Percentiles rank a stretch among this genome's conserved stretches.
Conservation (phyloP, 2,329 filamentous ascomycete species). For the Alternaria tenuissima region DNA sequence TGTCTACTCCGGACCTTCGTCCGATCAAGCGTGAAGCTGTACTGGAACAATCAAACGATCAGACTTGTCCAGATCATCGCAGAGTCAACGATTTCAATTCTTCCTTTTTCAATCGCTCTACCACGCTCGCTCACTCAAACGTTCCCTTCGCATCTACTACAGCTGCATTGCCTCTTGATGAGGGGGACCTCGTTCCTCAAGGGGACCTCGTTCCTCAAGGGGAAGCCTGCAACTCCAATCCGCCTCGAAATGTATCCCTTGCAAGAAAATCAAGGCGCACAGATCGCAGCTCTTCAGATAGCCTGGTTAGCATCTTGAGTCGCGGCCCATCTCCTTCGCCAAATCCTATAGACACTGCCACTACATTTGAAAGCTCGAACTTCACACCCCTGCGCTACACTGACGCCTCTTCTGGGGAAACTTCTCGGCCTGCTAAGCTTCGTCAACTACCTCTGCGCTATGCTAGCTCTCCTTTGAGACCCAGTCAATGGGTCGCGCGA, state of each 20-base stretch:
- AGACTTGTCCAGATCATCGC: slow-evolving; percentile 21
- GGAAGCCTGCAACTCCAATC: not conserved
- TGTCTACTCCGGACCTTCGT: slow-evolving; percentile 26
- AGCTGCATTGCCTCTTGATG: not conserved
- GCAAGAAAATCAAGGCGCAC: slow-evolving; percentile 2
- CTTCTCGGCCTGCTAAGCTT: slow-evolving; percentile 12
- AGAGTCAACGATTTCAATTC: not conserved
- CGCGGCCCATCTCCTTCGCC: slow-evolving; percentile 8
- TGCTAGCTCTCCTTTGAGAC: slow-evolving; percentile 43
- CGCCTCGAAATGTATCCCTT: not conserved
- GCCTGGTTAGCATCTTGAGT: slow-evolving; percentile 5
- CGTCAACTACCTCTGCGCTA: slow-evolving; percentile 28
- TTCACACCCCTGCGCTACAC: slow-evolving; percentile 1
- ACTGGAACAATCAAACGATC: slow-evolving; percentile 14
- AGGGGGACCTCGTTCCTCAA: not conserved
- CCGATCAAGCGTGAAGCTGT: slow-evolving; percentile 11
- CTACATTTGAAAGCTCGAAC: not conserved
- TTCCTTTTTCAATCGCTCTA: slow-evolving; percentile 3
- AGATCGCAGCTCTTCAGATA: slow-evolving; percentile 18
- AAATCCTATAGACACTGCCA: not conserved
- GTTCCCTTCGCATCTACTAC: slow-evolving; percentile 17
- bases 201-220: not conserved
- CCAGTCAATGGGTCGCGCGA: slow-evolving; percentile 42
- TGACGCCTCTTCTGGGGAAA: not conserved
- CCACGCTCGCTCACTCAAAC: slow-evolving; percentile 14